phyloP scores from a whole-genome alignment of 495 filamentous ascomycete genomes.

The Neurospora terricola region DNA sequence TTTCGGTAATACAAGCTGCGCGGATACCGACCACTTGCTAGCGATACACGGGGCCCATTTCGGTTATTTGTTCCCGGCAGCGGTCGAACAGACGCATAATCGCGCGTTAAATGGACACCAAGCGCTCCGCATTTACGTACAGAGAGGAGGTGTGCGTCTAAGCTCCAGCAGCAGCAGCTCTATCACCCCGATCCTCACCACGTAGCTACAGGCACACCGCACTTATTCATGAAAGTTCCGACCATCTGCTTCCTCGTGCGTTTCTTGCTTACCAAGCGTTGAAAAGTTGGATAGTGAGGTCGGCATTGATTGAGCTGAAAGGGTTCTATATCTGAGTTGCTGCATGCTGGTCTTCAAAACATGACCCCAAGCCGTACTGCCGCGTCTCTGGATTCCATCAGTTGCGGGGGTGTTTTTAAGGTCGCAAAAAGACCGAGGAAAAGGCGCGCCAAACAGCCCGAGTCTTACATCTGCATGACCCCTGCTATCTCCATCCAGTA shows the following conservation, averaged over 20 bases:
- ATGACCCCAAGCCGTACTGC: neutral
- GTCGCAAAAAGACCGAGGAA: neutral
- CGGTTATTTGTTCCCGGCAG: neutral
- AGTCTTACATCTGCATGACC: neutral
- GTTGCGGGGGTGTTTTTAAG: neutral
- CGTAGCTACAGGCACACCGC: neutral
- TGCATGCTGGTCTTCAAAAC: neutral
- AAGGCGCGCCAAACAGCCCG: neutral
- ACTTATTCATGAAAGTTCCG: neutral
- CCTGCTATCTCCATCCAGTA: neutral
- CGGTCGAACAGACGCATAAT: neutral
- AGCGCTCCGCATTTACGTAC: neutral
- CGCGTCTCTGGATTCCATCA: neutral
- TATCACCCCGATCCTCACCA: neutral
- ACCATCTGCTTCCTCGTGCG: neutral
- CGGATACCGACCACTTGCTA: neutral
- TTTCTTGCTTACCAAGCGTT: neutral
- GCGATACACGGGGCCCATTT: neutral
- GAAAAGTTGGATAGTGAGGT: neutral
- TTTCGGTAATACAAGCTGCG: neutral
- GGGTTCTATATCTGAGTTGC: neutral
- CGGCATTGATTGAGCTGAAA: neutral
- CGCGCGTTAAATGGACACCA: neutral
- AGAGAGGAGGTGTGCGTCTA: neutral
- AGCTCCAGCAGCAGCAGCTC: neutral